Percentiles rank a stretch among this genome's conserved stretches.
phyloP scores from a whole-genome alignment of 371 early-diverging fungal species.

The Gilbertella persicaria region DNA sequence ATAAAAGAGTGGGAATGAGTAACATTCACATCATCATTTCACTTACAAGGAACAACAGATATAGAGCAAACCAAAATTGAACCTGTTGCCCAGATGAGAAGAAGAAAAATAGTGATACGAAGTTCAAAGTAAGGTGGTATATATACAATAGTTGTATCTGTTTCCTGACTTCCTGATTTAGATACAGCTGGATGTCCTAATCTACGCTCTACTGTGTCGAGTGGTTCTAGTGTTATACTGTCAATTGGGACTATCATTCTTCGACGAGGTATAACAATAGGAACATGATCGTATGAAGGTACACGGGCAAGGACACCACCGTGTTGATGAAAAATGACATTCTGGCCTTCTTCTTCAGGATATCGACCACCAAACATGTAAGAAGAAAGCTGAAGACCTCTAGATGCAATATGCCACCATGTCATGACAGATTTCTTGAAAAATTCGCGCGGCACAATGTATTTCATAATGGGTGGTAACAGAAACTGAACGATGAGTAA shows the following conservation, averaged over 20 bases:
- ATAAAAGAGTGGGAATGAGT: neutral
- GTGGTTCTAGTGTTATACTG: constrained; percentile 46
- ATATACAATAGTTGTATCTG: constrained; percentile 56
- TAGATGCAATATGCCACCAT: constrained; percentile 70
- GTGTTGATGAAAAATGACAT: constrained; percentile 40
- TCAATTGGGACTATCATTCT: constrained; percentile 70
- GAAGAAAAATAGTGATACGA: constrained; percentile 44
- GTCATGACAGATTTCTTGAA: constrained; percentile 44
- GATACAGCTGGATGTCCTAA: constrained; percentile 47
- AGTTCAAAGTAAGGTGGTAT: constrained; percentile 57
- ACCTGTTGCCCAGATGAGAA: constrained; percentile 55
- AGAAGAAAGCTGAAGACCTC: constrained; percentile 62
- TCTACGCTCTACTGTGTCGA: constrained; percentile 50
- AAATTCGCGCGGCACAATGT: constrained; percentile 48
- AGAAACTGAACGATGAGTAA: constrained; percentile 67
- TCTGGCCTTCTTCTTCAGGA: constrained; percentile 61
- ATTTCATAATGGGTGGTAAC: constrained; percentile 56
- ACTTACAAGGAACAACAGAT: constrained; percentile 51
- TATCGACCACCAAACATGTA: constrained; percentile 75
- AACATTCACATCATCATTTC: neutral
- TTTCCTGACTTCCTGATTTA: constrained; percentile 34
- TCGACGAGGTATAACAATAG: constrained; percentile 52
- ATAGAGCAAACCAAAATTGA: constrained; percentile 43
- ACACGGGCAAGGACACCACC: constrained; percentile 60
- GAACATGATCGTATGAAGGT: constrained; percentile 63